Evolutionary conservation across 768 basidiomycete species (phyloP), one percentile per base, ranked within the genome.

Genomic region (Hypsizygus marmoreus): DNA sequence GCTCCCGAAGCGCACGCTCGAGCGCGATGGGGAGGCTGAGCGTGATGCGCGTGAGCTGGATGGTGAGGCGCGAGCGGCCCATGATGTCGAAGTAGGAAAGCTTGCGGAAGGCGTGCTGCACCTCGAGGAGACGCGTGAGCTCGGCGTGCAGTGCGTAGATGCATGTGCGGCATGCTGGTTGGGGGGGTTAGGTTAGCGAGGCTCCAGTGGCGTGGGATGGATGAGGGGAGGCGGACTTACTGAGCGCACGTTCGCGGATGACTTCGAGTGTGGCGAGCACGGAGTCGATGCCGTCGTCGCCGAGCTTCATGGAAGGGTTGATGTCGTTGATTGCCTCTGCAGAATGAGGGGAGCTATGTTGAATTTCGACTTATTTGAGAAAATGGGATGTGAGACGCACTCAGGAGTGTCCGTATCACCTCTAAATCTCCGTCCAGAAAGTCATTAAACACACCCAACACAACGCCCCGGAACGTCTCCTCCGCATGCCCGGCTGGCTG

Each of bases 371-470:
- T 26, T n/a, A 40, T 19, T 33, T 41, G 24, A 12, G 31, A 40
- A 12, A 33, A 16, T 34, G 19, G 45, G 24, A 43, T 2, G 40
- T 33, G 40, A 14, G n/a, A 72, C 86, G 40, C 55, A 88, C 88
- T 80, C 19, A 93, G 76, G 16, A 91, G 65, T 1, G 81, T 80
- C 44, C 87, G 78, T 58, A 92, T 84, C 62, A 91, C 81, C 61
- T 92, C 88, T n/a, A 93, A 69, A 65, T 93, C 91, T 5, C 91
- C 91, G 43, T 91, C 87, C 34, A 93, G 64, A 53, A 91, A 88
- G 57, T 94, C 91, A 49, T 80, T 83, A 60, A 92, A 80, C 9
- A 91, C 82, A 20, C 82, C 79, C 24, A 88, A 61, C 25, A 93
- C 69, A 13, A 91, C 89, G 42, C 80, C 76, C 38, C 82, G 74